These are phyloP conservation scores for Leccinum barrowsii DNA, from an alignment of 768 basidiomycete species.

Conservation along the genomic window DNA sequence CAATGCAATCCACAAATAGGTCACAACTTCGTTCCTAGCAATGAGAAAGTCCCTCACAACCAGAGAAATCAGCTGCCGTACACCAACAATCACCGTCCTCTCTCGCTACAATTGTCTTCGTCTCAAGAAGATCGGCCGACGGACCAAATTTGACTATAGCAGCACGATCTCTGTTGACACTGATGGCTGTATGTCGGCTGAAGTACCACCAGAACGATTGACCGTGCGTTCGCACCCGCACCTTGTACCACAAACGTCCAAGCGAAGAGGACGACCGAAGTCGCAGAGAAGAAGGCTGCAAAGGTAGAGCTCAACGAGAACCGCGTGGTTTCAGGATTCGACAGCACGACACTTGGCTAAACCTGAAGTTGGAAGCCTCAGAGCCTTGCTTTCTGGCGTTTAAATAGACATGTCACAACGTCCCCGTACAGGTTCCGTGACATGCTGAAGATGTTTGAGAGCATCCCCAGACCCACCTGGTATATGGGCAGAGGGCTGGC, in stretches of 20 bases:
- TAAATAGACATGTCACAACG: background rate
- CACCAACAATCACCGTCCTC: background rate
- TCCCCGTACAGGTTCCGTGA: background rate
- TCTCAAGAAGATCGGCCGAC: background rate
- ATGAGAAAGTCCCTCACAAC: background rate
- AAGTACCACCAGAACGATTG: no score
- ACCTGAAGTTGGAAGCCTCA: background rate
- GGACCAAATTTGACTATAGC: no score
- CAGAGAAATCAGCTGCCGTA: background rate
- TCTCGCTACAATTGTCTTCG: background rate
- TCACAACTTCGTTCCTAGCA: background rate
- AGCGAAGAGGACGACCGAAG: background rate
- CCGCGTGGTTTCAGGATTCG: conserved; percentile 5
- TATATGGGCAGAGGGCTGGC: background rate
- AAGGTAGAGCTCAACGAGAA: background rate
- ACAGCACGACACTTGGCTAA: background rate
- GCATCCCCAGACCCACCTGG: background rate
- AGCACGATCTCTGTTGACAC: no score
- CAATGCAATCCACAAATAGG: background rate
- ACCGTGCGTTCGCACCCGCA: conserved; percentile 3
- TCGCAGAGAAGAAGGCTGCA: background rate
- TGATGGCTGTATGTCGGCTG: no score
- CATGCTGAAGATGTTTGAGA: background rate
- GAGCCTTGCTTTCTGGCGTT: background rate
- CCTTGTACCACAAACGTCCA: conserved; percentile 9